Base-by-base conservation (phyloP, 345 rosid species). In the Eucalyptus victrix region DNA sequence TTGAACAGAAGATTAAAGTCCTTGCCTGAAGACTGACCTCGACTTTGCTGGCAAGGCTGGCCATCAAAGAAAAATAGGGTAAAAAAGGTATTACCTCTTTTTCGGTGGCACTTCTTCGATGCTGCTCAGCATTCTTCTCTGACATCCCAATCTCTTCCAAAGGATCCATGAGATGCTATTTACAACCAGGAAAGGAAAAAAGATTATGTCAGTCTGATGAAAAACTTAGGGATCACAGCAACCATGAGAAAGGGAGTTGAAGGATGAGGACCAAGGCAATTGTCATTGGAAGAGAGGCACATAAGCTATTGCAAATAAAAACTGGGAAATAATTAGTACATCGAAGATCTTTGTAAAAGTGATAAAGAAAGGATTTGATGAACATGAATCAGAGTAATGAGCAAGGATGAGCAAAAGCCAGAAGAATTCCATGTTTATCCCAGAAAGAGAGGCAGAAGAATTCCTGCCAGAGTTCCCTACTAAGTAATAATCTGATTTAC, bases 41-140 rank as follows among this genome's bases (percentile, higher is more conserved):
- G 2, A 40, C 47, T 23, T 76, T 40, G 47, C 44, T 7, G 28
- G 85, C 30, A 76, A 76, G 47, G 85, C 85, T 76, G 83, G 72
- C 88, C 65, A 53, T 86, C 87, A 30, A 86, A 53, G 89, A 56
- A 83, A 65, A 88, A 56, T 56, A 85, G 58, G 32, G 19, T 88
- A 87, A 44, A 87, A 85, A 69, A 37, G 40, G 58, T 40, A 85
- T 60, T 91, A 96, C 99, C 97, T 97, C 97, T 90, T 96, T 94
- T 92, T 97, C 99, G 85, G 87, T 91, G 47, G 98, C 99, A 88
- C 99, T 98, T 93, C 97, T 94, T 93, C 99, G 94, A 89, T 96
- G 99, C 91, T 90, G 91, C 87, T 98, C 97, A 58, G 97, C 98
- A 93, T 93, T 96, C 89, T 87, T 93, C 91, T 95, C 97, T 30